phyloP scores from a whole-genome alignment of 1,284 basidiomycete species.

The Ceratobasidium sp. region DNA sequence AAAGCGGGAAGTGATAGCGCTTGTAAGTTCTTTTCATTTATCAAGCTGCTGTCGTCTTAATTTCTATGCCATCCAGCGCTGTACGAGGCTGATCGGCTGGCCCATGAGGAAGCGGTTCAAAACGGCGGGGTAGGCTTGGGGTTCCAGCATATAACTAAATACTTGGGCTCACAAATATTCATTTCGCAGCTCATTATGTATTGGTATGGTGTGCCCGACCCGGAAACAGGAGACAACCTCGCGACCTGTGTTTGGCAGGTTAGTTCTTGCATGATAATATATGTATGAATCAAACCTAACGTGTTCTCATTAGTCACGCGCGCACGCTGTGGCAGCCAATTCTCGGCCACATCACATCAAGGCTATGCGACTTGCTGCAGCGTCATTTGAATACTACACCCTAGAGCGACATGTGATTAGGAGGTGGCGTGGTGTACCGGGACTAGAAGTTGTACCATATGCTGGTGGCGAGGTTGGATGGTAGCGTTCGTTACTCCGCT shows the following conservation, averaged over 20 bases:
- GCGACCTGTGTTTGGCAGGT: slow-evolving; percentile 93
- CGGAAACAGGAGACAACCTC: slow-evolving; percentile 77
- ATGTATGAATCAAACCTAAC: background rate
- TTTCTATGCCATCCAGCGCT: slow-evolving; percentile 60
- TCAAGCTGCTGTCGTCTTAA: background rate
- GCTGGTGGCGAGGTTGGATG: slow-evolving; percentile 73
- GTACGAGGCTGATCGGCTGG: slow-evolving; percentile 83
- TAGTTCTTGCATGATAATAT: slow-evolving; percentile 39
- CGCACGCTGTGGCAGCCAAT: slow-evolving; percentile 81
- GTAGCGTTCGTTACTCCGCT: slow-evolving; percentile 51
- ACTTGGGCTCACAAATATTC: slow-evolving; percentile 29
- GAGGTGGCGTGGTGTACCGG: slow-evolving; percentile 66
- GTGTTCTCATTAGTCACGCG: slow-evolving; percentile 58
- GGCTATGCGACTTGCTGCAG: slow-evolving; percentile 80
- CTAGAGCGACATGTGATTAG: slow-evolving; percentile 76
- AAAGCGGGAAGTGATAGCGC: slow-evolving; percentile 70
- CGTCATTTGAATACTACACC: slow-evolving; percentile 79
- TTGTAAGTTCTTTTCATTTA: slow-evolving; percentile 57
- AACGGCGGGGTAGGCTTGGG: slow-evolving; percentile 73
- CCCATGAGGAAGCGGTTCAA: slow-evolving; percentile 88
- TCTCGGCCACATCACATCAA: slow-evolving; percentile 78
- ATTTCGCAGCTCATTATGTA: slow-evolving; percentile 72
- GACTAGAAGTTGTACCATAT: slow-evolving; percentile 64
- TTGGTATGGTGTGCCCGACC: slow-evolving; percentile 89
- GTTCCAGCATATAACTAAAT: background rate